Evolutionary conservation across 1,284 basidiomycete genomes (phyloP).

Genomic region (Termitomyces sp.): DNA sequence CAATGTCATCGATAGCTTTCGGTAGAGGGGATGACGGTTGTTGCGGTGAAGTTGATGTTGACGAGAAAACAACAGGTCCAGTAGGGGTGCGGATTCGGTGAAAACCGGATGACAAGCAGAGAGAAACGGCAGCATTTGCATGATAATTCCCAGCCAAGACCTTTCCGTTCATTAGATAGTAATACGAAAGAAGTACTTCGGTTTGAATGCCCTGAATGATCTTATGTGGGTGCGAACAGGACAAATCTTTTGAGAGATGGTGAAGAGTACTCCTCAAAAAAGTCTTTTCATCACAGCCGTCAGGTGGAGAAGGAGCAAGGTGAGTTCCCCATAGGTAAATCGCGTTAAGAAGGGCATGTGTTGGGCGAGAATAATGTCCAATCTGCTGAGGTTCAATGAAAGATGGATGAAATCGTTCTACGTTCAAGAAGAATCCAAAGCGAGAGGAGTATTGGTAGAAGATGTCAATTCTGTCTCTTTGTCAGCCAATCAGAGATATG

Average conservation of each 20-base stretch:
- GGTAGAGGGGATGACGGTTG: neutral
- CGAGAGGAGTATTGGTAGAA: constrained; percentile 30
- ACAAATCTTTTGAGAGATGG: constrained; percentile 26
- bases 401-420: constrained; percentile 24
- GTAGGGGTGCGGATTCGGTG: constrained; percentile 27
- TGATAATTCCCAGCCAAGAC: constrained; percentile 36
- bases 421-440: constrained; percentile 35
- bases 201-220: constrained; percentile 46
- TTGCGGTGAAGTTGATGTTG: constrained; percentile 5
- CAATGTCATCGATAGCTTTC: constrained; percentile 12
- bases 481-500: neutral
- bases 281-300: constrained; percentile 18
- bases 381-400: constrained; percentile 22
- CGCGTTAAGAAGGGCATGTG: constrained; percentile 35
- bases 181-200: constrained; percentile 47
- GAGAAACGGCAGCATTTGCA: constrained; percentile 30
- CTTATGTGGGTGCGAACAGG: constrained; percentile 25
- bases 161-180: constrained; percentile 38
- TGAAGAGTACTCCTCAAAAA: constrained; percentile 33
- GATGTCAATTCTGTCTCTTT: constrained; percentile 25
- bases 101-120: constrained; percentile 31
- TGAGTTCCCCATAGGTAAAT: constrained; percentile 38
- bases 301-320: constrained; percentile 22
- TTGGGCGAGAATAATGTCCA: constrained; percentile 30
- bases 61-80: neutral